phyloP scores from a whole-genome alignment of 2,329 filamentous ascomycete species.

The Trichoderma koningii region DNA sequence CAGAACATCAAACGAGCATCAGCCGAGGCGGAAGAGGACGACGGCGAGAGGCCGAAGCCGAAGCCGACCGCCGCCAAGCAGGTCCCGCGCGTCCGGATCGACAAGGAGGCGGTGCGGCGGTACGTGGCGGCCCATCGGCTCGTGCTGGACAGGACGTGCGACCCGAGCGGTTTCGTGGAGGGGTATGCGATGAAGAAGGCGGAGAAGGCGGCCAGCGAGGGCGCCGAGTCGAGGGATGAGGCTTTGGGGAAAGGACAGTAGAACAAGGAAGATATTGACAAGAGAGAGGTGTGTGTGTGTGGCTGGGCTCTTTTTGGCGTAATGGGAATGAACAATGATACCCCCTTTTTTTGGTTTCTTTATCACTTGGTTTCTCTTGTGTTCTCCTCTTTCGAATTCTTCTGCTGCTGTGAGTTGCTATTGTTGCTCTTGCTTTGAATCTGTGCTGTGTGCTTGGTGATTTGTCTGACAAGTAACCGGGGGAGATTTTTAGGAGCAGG shows the following conservation, averaged over 20 bases:
- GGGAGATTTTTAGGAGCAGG: too few species aligned
- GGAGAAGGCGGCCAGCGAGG: conserved; percentile 41
- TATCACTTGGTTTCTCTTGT: not conserved
- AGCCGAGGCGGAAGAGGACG: conserved; percentile 27
- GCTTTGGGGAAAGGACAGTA: conserved; percentile 10
- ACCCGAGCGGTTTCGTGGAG: conserved; percentile 72
- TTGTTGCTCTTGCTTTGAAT: not conserved
- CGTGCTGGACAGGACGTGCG: conserved; percentile 66
- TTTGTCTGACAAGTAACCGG: too few species aligned
- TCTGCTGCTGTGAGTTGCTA: not conserved
- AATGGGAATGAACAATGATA: conserved; percentile 28
- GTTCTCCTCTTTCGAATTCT: not conserved
- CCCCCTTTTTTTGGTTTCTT: conserved; percentile 15
- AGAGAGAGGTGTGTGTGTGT: not conserved
- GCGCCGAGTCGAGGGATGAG: conserved; percentile 31
- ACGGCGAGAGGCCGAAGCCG: conserved; percentile 35
- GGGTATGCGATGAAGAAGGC: conserved; percentile 59
- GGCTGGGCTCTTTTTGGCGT: not conserved
- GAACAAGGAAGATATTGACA: too few species aligned
- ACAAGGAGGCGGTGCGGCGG: conserved; percentile 59
- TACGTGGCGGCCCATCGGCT: conserved; percentile 68
- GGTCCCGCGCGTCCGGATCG: conserved; percentile 53
- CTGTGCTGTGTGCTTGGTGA: not conserved
- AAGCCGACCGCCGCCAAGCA: conserved; percentile 34
- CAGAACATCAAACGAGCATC: conserved; percentile 23